Percentiles rank a stretch among this genome's conserved stretches.
phyloP scores from a whole-genome alignment of 1,284 basidiomycete genomes.

The Cryptococcus sp. region DNA sequence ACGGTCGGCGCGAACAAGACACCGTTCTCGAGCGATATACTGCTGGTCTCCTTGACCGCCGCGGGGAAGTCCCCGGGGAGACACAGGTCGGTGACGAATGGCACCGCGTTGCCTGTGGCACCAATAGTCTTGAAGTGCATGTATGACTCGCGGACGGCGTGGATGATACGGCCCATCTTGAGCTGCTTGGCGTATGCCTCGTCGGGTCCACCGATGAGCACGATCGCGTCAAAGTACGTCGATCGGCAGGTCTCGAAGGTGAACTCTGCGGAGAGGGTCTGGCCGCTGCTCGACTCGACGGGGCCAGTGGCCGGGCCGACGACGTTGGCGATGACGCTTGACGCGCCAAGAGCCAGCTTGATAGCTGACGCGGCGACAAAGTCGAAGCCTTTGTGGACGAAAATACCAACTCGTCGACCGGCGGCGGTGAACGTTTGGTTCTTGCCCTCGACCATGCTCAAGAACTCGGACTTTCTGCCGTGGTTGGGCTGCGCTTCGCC shows the following conservation, averaged over 20 bases:
- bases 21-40: slow-evolving; percentile 43
- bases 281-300: slow-evolving; percentile 56
- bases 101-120: slow-evolving; percentile 61
- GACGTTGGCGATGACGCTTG: slow-evolving; percentile 64
- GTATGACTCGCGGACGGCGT: slow-evolving; percentile 76
- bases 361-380: slow-evolving; percentile 62
- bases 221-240: slow-evolving; percentile 75
- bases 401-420: slow-evolving; percentile 69
- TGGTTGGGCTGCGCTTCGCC: slow-evolving; percentile 64
- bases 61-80: slow-evolving; percentile 46
- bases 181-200: slow-evolving; percentile 61
- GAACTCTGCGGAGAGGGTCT: slow-evolving; percentile 36
- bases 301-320: slow-evolving; percentile 69
- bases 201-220: slow-evolving; percentile 65
- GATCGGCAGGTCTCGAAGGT: slow-evolving; percentile 68
- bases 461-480: slow-evolving; percentile 59
- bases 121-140: slow-evolving; percentile 76
- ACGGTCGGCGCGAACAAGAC: slow-evolving; percentile 48
- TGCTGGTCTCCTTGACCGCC: slow-evolving; percentile 27
- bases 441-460: slow-evolving; percentile 63
- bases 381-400: slow-evolving; percentile 73
- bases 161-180: slow-evolving; percentile 46
- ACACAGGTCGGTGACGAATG: slow-evolving; percentile 40
- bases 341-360: slow-evolving; percentile 59
- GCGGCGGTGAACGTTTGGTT: slow-evolving; percentile 55